Evolutionary conservation across 1,139 yeast species (phyloP).

Genomic region (Yamadazyma oceani): DNA sequence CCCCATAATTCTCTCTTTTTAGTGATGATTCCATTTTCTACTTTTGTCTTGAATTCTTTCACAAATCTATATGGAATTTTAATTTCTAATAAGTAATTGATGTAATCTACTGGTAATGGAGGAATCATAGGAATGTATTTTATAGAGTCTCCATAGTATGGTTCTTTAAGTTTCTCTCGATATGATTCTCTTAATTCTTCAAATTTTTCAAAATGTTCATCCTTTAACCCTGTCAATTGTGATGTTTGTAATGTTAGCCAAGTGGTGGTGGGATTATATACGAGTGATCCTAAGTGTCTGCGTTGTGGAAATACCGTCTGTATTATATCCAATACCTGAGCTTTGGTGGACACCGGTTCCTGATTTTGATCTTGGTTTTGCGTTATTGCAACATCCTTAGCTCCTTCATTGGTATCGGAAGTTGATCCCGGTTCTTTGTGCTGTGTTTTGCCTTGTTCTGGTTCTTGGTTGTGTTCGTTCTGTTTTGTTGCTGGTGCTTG

Average conservation of each 20-base stretch:
- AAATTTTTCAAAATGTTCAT: slow-evolving; percentile 33
- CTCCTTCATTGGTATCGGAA: too few species aligned
- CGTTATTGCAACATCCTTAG: too few species aligned
- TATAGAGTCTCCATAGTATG: slow-evolving; percentile 11
- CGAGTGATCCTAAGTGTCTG: slow-evolving; percentile 56
- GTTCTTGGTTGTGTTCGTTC: slow-evolving; percentile 6
- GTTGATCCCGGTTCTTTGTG: too few species aligned
- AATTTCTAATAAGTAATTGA: slow-evolving; percentile 63
- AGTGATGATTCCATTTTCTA: slow-evolving; percentile 33
- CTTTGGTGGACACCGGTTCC: slow-evolving; percentile 23
- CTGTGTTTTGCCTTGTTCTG: slow-evolving; percentile 3
- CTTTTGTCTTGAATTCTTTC: slow-evolving; percentile 24
- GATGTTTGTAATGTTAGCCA: slow-evolving; percentile 42
- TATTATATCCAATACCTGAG: slow-evolving; percentile 47
- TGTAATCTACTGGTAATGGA: slow-evolving; percentile 50
- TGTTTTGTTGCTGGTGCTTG: not conserved
- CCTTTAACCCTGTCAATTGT: slow-evolving; percentile 36
- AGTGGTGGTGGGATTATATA: slow-evolving; percentile 59
- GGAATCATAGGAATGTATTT: slow-evolving; percentile 44
- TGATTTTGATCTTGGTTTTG: too few species aligned
- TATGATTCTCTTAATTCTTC: slow-evolving; percentile 30
- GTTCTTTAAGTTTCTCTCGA: slow-evolving; percentile 25
- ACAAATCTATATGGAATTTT: slow-evolving; percentile 55
- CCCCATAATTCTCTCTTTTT: slow-evolving; percentile 79
- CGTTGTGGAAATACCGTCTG: slow-evolving; percentile 47